Base-by-base conservation (phyloP, 345 rosid genomes). In the Orychophragmus violaceus region DNA sequence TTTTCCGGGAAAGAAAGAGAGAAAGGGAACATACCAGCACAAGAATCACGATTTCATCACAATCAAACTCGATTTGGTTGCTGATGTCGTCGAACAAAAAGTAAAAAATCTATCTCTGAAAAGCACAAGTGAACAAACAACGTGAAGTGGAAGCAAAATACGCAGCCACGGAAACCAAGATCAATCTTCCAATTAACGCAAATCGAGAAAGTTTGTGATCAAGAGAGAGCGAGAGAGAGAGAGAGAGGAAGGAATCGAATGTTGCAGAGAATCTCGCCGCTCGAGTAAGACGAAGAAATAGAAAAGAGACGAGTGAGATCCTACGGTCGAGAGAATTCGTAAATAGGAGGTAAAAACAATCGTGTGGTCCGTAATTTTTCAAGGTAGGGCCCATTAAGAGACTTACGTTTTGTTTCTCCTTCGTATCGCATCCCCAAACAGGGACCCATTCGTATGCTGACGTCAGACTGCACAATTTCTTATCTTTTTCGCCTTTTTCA, bases 121-220 rank as follows among this genome's bases (percentile, higher is more conserved):
- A 17, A 59, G 68, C 5, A n/a, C 42, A 32, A 53, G 49, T 13
- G 59, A 17, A 33, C 3, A 50, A 17, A 33, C 3, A 50, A 78
- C 83, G 83, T 83, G 55, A 81, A 80, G 78, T 80, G 59, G 10
- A 85, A 84, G 90, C 85, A 84, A 83, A 81, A 46, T 36, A 55
- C 5, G 19, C 9, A 32, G 16, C 32, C 7, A 53, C 56, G 25
- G 16, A 30, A 68, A 33, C 12, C 49, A 61, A 62, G 30, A 37
- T 5, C 68, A 46, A 35, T 32, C 35, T 64, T 56, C 35, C 0
- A 33, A n/a, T 22, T 16, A n/a, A 63, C 75, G 64, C n/a, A 55
- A 63, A 35, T 37, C 70, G 42, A 63, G 42, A 56, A 64, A 55
- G 19, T 10, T 23, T 22, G 69, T 37, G 68, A 70, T 51, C 45